Evolutionary conservation across 345 rosid genomes (phyloP).

Genomic region (Lepidium africanum): DNA sequence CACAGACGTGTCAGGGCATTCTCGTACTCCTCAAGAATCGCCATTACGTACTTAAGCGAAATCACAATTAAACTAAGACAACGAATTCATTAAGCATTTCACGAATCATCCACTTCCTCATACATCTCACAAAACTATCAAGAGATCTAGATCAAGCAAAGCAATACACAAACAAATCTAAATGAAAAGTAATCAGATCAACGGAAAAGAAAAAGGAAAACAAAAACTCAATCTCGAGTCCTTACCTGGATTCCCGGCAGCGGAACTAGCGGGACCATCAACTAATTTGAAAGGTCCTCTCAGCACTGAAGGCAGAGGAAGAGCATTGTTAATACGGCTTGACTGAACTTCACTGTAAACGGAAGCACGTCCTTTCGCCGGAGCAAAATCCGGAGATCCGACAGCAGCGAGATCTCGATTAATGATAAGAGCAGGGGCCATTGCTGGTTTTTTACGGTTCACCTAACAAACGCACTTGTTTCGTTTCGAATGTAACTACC

Average conservation of each 20-base stretch:
- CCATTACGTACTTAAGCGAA: not conserved
- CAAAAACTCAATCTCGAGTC: not conserved
- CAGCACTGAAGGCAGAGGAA: constrained; percentile 81
- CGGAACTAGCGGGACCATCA: constrained; percentile 83
- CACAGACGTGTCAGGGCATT: constrained; percentile 2
- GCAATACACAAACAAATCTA: not conserved
- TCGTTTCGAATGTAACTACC: not conserved
- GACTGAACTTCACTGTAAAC: constrained; percentile 85
- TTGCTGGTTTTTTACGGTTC: constrained; percentile 14
- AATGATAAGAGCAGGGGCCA: constrained; percentile 58
- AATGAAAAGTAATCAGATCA: constrained; percentile 1
- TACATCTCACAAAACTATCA: not conserved
- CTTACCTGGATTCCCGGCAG: constrained; percentile 90
- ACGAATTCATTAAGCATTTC: not conserved
- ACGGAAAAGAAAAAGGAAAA: not conserved
- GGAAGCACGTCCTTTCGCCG: constrained; percentile 51
- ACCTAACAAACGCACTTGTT: constrained; percentile 4
- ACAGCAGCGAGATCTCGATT: constrained; percentile 34
- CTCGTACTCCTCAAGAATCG: not conserved
- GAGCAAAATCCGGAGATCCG: constrained; percentile 25
- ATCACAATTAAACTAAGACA: not conserved
- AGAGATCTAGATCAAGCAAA: constrained; percentile 28
- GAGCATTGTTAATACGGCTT: constrained; percentile 65
- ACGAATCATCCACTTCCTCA: not conserved
- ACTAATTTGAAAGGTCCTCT: constrained; percentile 57